These are phyloP conservation scores for Adansonia grandidieri DNA, from an alignment of 441 rosid genomes.

Conservation along the genomic window DNA sequence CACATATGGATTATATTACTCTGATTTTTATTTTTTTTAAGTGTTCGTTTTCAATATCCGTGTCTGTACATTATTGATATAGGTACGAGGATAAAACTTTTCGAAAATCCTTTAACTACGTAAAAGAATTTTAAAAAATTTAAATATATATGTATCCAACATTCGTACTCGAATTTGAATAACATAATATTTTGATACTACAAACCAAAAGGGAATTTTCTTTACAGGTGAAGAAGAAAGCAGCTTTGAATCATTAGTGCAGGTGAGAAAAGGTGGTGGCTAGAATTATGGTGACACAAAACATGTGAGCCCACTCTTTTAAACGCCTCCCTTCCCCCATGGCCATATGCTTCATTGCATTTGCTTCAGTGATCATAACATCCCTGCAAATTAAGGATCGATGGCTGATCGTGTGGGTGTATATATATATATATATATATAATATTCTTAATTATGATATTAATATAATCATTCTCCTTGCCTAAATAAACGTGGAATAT, in stretches of 20 bases:
- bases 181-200: neutral
- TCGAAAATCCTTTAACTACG: too few species aligned
- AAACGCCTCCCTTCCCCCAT: neutral
- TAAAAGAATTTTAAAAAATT: too few species aligned
- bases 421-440: too few species aligned
- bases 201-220: neutral
- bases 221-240: constrained; percentile 11
- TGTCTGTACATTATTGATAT: too few species aligned
- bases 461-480: constrained; percentile 3
- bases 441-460: neutral
- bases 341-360: neutral
- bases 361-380: neutral
- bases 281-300: constrained; percentile 30
- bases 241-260: constrained; percentile 35
- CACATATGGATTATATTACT: neutral
- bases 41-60: too few species aligned
- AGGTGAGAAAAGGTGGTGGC: constrained; percentile 35
- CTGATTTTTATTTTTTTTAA: too few species aligned
- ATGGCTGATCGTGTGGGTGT: constrained; percentile 20
- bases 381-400: neutral
- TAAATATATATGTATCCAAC: too few species aligned
- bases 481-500: neutral
- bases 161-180: too few species aligned
- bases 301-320: constrained; percentile 21
- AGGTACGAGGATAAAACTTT: too few species aligned